Base-by-base conservation (phyloP, 2,329 filamentous ascomycete genomes). In the Aureobasidium sp. region DNA sequence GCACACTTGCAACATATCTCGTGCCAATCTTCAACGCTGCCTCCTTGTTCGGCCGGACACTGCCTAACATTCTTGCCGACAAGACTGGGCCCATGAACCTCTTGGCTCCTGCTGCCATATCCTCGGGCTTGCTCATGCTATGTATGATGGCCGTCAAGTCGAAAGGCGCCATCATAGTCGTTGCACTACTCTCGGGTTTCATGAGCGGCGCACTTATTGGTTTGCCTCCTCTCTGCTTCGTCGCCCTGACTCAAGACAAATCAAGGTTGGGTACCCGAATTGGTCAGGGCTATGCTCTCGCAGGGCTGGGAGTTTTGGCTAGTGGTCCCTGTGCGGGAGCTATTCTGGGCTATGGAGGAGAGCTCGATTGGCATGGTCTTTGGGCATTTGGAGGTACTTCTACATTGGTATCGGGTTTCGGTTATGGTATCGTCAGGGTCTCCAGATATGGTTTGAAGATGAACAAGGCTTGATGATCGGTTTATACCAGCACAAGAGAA, bases 1-100 rank as follows among this genome's bases (percentile, higher is more conserved):
- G 76, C 2, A 77, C 82, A 0, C 72, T 89, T 2, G 85, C 83
- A 0, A 87, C 85, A 66, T 90, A 89, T 68, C 76, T 89, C 2
- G 74, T 90, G 3, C 79, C 87, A 1, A 85, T 90, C 62, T 76
- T 89, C 66, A 90, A 90, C 68, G 83, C 79, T 0, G 81, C 84
- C 3, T 72, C 67, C 26, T 68, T 72, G 6, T 78, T 80, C 70
- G 79, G 79, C 2, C 75, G 78, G 17, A 76, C 79, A 63, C 68
- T 80, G 2, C 77, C 78, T 0, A 79, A 79, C 48, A 68, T 74
- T 56, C 62, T 78, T 34, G 74, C 77, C 10, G 78, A 80, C 64
- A 71, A 73, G 20, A 64, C 77, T 1, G 79, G 79, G 1, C 74
- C 76, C 0, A 72, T 79, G 63, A 81, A 81, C 67, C 75, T 79